phyloP scores from a whole-genome alignment of 805 yeast species.

The Ogataea zsoltii region DNA sequence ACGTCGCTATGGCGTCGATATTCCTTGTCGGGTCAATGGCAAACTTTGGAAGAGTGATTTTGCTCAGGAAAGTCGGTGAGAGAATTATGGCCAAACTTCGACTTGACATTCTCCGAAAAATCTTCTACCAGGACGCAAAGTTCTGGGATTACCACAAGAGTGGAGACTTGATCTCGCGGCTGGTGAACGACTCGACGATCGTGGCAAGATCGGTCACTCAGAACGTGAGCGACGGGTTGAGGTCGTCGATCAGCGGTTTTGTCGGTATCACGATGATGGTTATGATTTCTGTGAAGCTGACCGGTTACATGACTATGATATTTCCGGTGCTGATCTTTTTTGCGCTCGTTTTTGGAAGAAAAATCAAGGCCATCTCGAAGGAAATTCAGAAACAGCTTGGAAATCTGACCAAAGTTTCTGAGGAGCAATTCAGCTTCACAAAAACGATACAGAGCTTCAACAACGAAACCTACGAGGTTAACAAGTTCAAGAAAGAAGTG shows the following conservation, averaged over 20 bases:
- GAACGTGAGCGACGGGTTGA: constrained; percentile 87
- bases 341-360: constrained; percentile 80
- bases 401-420: constrained; percentile 82
- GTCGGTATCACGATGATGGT: constrained; percentile 94
- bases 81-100: constrained; percentile 82
- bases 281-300: constrained; percentile 77
- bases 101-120: constrained; percentile 70
- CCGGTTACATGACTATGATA: constrained; percentile 75
- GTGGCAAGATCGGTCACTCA: constrained; percentile 85
- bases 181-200: constrained; percentile 85
- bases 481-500: constrained; percentile 71
- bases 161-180: constrained; percentile 87
- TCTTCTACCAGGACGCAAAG: constrained; percentile 82
- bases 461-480: constrained; percentile 77
- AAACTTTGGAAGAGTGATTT: constrained; percentile 76
- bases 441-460: constrained; percentile 89
- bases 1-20: constrained; percentile 56
- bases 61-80: constrained; percentile 81
- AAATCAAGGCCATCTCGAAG: constrained; percentile 71
- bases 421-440: constrained; percentile 83
- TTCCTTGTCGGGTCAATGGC: constrained; percentile 76
- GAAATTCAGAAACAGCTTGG: constrained; percentile 85
- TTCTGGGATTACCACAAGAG: constrained; percentile 88
- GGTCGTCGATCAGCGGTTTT: constrained; percentile 77
- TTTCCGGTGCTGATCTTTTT: constrained; percentile 82